Evolutionary conservation across 2,329 filamentous ascomycete species (phyloP).

Genomic region (Ascochyta clinopodiicola): DNA sequence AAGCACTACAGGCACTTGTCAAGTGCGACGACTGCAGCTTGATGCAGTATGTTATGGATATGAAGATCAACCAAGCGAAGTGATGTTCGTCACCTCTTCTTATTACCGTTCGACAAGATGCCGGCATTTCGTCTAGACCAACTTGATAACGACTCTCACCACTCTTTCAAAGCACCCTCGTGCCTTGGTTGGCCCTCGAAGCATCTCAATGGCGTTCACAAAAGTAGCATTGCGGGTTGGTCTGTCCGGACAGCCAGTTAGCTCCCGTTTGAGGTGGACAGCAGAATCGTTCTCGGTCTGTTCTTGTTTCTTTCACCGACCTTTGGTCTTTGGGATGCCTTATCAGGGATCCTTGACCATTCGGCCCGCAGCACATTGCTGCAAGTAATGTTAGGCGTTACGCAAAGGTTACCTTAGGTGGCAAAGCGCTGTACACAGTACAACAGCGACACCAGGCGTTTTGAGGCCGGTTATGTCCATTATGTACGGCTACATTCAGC

Average conservation of each 20-base stretch:
- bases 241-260: slow-evolving; percentile 19
- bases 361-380: slow-evolving; percentile 6
- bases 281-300: slow-evolving; percentile 2
- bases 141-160: neutral
- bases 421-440: slow-evolving; percentile 9
- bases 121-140: slow-evolving; percentile 14
- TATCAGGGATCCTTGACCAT: neutral
- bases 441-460: slow-evolving; percentile 21
- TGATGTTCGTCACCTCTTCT: slow-evolving; percentile 3
- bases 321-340: neutral
- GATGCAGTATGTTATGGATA: slow-evolving; percentile 53
- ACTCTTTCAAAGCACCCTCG: slow-evolving; percentile 1
- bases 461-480: neutral
- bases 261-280: slow-evolving; percentile 10
- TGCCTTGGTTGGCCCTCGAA: neutral
- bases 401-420: slow-evolving; percentile 4
- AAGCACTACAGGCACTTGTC: slow-evolving; percentile 53
- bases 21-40: slow-evolving; percentile 56
- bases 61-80: slow-evolving; percentile 46
- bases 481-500: slow-evolving; percentile 9
- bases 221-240: slow-evolving; percentile 18
- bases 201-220: slow-evolving; percentile 29
- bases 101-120: slow-evolving; percentile 11
- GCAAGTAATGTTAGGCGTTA: slow-evolving; percentile 23
- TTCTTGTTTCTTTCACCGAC: neutral